These are phyloP conservation scores for Canariomyces notabilis DNA, from an alignment of 2,329 filamentous ascomycete genomes.

Conservation along the genomic window DNA sequence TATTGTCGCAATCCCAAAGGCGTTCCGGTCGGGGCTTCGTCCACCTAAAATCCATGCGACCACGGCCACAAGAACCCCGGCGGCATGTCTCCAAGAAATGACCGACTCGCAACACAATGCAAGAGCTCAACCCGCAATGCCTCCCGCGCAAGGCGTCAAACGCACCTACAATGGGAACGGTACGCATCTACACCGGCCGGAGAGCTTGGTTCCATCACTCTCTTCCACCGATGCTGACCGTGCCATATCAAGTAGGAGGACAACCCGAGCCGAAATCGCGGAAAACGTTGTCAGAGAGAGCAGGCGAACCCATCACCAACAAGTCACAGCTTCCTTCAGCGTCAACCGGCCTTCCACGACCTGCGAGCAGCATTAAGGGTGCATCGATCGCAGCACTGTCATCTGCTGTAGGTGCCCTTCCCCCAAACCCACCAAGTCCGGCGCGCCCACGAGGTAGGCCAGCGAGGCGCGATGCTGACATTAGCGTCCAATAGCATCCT, in stretches of 20 bases:
- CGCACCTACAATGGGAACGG: constrained; percentile 33
- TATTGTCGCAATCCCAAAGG: constrained; percentile 13
- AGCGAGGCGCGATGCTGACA: neutral
- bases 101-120: constrained; percentile 58
- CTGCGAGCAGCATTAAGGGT: constrained; percentile 38
- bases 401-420: constrained; percentile 2
- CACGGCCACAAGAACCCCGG: neutral
- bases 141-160: constrained; percentile 37
- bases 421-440: neutral
- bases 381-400: constrained; percentile 23
- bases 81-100: constrained; percentile 46
- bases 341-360: constrained; percentile 38
- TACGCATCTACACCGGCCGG: constrained; percentile 20
- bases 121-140: constrained; percentile 41
- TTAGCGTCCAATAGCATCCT: constrained; percentile 28
- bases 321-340: constrained; percentile 35
- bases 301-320: constrained; percentile 43
- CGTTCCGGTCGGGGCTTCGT: constrained; percentile 24
- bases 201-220: neutral
- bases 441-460: neutral
- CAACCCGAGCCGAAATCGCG: constrained; percentile 58
- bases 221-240: constrained; percentile 18
- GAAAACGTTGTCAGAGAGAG: constrained; percentile 52
- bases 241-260: constrained; percentile 34
- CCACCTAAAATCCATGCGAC: constrained; percentile 18